These are phyloP conservation scores for Trichoderma sp. DNA, from an alignment of 2,329 filamentous ascomycete genomes.

Conservation along the genomic window DNA sequence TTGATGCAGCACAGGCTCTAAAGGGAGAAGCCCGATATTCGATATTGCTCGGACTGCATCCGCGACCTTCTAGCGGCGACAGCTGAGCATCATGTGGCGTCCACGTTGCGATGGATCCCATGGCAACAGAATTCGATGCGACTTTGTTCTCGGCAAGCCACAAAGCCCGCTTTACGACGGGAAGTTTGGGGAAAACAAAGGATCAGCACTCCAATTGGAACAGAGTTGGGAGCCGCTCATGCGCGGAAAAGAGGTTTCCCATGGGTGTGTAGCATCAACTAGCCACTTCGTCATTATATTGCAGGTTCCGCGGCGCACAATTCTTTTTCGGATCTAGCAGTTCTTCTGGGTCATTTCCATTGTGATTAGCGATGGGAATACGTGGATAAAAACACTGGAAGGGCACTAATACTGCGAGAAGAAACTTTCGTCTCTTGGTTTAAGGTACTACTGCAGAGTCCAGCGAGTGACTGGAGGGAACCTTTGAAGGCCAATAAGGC, in stretches of 20 bases:
- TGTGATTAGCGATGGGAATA: not conserved
- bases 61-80: not conserved
- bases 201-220: not conserved
- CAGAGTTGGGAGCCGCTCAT: not conserved
- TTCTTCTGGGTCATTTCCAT: not conserved
- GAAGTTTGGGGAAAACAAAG: not conserved
- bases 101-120: slow-evolving; percentile 10
- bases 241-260: not conserved
- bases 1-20: not conserved
- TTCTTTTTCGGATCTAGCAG: not conserved
- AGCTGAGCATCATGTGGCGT: slow-evolving; percentile 14
- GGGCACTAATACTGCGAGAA: not conserved
- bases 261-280: not conserved
- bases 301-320: not conserved
- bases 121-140: not conserved
- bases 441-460: not conserved
- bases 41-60: not conserved
- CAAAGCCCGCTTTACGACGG: not conserved
- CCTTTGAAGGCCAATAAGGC: not conserved
- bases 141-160: slow-evolving; percentile 2
- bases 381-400: not conserved
- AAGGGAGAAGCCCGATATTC: not conserved
- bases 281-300: not conserved
- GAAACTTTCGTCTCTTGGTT: not conserved
- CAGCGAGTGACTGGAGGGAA: not conserved